Evolutionary conservation across 768 basidiomycete species (phyloP), one percentile per base, ranked within the genome.

Genomic region (button mushroom (Agaricus bisporus)): DNA sequence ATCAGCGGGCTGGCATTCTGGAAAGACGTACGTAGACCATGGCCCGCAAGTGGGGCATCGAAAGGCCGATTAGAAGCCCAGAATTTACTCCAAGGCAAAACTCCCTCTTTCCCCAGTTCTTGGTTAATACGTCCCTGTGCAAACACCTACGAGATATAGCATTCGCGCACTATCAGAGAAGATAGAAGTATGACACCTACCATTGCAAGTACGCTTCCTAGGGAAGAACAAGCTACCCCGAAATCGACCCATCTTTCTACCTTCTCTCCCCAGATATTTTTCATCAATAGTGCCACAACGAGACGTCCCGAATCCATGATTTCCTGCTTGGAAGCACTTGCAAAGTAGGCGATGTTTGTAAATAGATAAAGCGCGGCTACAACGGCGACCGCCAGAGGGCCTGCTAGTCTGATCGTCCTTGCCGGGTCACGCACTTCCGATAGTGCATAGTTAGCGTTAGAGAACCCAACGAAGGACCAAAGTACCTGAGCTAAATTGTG

Each of bases 271-370:
- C 76, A 87, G 2, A 88, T 70, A 58, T 84, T 84, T 45, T 79
- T 72, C 65, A 88, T 88, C 60, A 86, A 77, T 20, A 86, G 60
- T 0, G 84, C 81, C 0, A 83, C 85, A 3, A 84, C 78, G n/a
- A 83, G 76, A 7, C 77, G 72, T 2, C 82, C 81, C 1, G 79
- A 79, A 11, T 67, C 66, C 0, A 76, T 66, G 53, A 89, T 88
- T 48, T 87, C 82, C 15, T 75, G 69, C 58, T 82, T 85, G 5
- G 80, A 77, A 8, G 84, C 82, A n/a, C 76, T 85, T 1, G 80
- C 80, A 49, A 85, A 81, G 61, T 86, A 88, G 0, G 83, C 82
- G 22, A 86, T 61, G 58, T 87, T 87, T 43, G 79, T 77, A 5
- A 79, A 70, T 20, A 87, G 22, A 60, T 88, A 89, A 5, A 82